These are phyloP conservation scores for Nadsonia starkeyi-henricii DNA, from an alignment of 1,139 yeast genomes.

Conservation along the genomic window DNA sequence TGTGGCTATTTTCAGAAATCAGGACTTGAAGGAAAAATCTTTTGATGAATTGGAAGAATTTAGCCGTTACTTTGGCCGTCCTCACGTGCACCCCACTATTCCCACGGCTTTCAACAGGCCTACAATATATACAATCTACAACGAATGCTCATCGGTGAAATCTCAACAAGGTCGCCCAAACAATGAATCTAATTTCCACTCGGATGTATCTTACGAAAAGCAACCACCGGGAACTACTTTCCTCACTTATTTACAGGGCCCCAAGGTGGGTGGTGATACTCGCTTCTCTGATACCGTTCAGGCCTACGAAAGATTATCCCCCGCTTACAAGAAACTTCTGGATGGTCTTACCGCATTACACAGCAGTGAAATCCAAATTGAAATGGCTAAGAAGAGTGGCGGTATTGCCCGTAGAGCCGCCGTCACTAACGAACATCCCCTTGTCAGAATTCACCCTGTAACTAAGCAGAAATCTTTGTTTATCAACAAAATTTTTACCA, in stretches of 20 bases:
- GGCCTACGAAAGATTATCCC: constrained; percentile 45
- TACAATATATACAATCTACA: constrained; percentile 45
- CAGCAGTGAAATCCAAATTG: constrained; percentile 38
- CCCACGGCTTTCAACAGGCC: constrained; percentile 53
- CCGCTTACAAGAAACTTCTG: constrained; percentile 35
- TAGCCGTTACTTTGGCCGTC: constrained; percentile 42
- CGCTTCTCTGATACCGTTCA: constrained; percentile 41
- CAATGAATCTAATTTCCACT: constrained; percentile 23
- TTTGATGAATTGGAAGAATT: constrained; percentile 34
- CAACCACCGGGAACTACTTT: constrained; percentile 51
- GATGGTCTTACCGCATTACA: constrained; percentile 40
- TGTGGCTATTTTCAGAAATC: constrained; percentile 51
- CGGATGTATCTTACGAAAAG: constrained; percentile 45
- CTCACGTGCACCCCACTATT: constrained; percentile 52
- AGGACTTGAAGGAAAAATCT: constrained; percentile 45
- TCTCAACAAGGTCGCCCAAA: neutral
- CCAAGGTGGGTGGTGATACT: constrained; percentile 48
- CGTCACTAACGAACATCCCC: constrained; percentile 38
- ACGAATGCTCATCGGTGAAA: constrained; percentile 11
- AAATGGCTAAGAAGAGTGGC: constrained; percentile 29
- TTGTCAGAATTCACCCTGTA: constrained; percentile 44
- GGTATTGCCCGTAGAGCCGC: constrained; percentile 39
- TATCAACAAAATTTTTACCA: constrained; percentile 40
- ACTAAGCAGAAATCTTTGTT: constrained; percentile 39
- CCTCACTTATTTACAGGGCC: constrained; percentile 38